Evolutionary conservation across 495 filamentous ascomycete genomes (phyloP).

Genomic region (Cudoniella acicularis): DNA sequence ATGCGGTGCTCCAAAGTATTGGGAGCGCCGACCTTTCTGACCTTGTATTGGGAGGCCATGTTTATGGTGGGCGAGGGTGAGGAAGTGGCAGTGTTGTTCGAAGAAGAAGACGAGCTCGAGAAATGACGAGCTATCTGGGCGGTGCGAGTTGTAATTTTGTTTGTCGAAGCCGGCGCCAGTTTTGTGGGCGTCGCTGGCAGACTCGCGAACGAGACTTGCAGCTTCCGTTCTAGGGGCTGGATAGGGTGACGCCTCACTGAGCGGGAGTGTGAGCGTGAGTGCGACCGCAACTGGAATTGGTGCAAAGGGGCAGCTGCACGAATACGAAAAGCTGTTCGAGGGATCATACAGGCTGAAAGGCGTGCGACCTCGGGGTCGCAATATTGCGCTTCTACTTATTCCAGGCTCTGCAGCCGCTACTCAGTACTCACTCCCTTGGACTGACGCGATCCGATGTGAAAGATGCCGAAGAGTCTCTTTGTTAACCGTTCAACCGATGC

Average conservation of each 20-base stretch:
- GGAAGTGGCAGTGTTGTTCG: conserved; percentile 32
- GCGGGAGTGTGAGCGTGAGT: not conserved
- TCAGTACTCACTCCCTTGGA: not conserved
- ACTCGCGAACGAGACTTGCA: conserved; percentile 10
- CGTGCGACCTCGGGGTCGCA: not conserved
- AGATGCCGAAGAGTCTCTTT: not conserved
- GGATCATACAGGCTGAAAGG: conserved; percentile 15
- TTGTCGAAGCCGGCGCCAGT: conserved; percentile 36
- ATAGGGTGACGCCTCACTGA: not conserved
- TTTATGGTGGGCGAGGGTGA: conserved; percentile 25
- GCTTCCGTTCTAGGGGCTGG: not conserved
- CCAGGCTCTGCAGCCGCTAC: not conserved
- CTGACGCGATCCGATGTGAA: not conserved
- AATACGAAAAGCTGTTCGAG: not conserved
- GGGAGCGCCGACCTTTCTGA: conserved; percentile 82
- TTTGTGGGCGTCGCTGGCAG: conserved; percentile 7
- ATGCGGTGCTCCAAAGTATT: conserved; percentile 96
- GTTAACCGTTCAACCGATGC: not conserved
- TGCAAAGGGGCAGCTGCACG: not conserved
- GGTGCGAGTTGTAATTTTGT: conserved; percentile 40
- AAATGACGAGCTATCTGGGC: conserved; percentile 56
- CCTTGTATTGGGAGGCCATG: conserved; percentile 58
- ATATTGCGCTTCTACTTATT: not conserved
- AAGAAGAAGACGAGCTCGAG: conserved; percentile 32
- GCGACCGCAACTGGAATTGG: not conserved